phyloP scores from a whole-genome alignment of 805 yeast genomes.

The Ogataea zsoltii region DNA sequence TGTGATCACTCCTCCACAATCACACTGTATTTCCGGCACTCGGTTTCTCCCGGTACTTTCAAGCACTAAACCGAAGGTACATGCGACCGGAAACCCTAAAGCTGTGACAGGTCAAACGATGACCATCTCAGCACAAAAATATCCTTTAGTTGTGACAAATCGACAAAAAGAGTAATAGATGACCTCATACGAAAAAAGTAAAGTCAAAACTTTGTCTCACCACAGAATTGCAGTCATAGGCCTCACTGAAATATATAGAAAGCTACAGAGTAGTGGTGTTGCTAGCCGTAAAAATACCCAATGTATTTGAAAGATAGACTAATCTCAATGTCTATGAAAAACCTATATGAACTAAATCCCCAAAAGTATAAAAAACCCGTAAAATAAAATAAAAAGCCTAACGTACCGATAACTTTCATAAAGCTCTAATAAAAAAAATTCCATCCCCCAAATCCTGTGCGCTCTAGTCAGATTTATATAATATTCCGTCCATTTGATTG shows the following conservation, averaged over 20 bases:
- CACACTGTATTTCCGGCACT: too few relatives aligned
- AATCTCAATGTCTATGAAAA: neutral
- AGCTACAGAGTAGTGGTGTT: too few relatives aligned
- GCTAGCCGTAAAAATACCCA: neutral
- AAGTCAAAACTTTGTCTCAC: too few relatives aligned
- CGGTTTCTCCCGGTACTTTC: too few relatives aligned
- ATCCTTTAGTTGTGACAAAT: neutral
- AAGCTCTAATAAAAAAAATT: neutral
- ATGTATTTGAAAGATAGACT: neutral
- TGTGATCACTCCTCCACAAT: too few relatives aligned
- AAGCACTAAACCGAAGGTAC: too few relatives aligned
- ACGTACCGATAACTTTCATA: neutral
- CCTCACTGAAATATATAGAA: too few relatives aligned
- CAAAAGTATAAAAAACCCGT: neutral
- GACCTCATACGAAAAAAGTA: too few relatives aligned
- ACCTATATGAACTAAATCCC: neutral
- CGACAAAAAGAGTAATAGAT: too few relatives aligned
- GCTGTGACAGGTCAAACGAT: neutral
- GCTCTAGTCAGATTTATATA: neutral
- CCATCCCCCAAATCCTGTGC: neutral
- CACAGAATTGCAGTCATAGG: too few relatives aligned
- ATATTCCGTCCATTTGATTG: neutral
- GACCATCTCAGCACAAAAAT: neutral
- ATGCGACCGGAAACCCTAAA: neutral
- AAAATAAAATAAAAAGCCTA: neutral